Percentiles rank a stretch among this genome's conserved stretches.
Conservation (phyloP, 257 asterid genomes). For the Lycium barbarum region DNA sequence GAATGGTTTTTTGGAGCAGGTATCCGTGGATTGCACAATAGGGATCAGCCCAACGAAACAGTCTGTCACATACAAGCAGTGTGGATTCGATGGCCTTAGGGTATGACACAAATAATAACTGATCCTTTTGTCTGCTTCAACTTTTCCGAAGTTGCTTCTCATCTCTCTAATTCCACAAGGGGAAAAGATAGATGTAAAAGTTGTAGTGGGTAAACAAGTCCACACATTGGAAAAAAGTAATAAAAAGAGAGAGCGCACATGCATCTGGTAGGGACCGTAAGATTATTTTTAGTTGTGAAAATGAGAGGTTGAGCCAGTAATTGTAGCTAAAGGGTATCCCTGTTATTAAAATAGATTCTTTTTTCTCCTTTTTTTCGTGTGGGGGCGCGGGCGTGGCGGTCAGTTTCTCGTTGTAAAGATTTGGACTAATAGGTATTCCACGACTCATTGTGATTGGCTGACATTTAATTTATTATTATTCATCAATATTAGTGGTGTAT, state of each 20-base stretch:
- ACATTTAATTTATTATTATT: neutral
- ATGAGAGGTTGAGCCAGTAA: neutral
- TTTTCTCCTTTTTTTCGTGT: neutral
- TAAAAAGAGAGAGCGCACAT: neutral
- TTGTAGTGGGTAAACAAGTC: neutral
- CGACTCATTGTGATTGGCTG: neutral
- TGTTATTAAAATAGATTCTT: conserved; percentile 17
- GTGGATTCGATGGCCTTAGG: conserved; percentile 95
- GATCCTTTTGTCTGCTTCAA: neutral
- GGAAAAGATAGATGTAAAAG: neutral
- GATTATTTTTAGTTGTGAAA: neutral
- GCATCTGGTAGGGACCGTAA: neutral
- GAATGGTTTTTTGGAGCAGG: conserved; percentile 51
- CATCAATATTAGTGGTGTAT: too few relatives aligned
- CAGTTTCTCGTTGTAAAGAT: conserved; percentile 32
- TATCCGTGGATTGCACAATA: conserved; percentile 79
- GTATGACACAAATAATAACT: conserved; percentile 48
- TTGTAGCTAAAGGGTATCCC: neutral
- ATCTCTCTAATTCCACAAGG: neutral
- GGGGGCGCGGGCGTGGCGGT: too few relatives aligned
- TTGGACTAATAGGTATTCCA: conserved; percentile 19
- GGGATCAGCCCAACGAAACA: conserved; percentile 90
- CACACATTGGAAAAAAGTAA: neutral
- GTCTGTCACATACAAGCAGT: conserved; percentile 69
- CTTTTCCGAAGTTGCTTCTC: neutral